A percentile compares a stretch with the other conserved stretches of the same genome.
These are phyloP conservation scores for Styphnolobium japonicum DNA, from an alignment of 306 rosid genomes.

Conservation along the genomic window DNA sequence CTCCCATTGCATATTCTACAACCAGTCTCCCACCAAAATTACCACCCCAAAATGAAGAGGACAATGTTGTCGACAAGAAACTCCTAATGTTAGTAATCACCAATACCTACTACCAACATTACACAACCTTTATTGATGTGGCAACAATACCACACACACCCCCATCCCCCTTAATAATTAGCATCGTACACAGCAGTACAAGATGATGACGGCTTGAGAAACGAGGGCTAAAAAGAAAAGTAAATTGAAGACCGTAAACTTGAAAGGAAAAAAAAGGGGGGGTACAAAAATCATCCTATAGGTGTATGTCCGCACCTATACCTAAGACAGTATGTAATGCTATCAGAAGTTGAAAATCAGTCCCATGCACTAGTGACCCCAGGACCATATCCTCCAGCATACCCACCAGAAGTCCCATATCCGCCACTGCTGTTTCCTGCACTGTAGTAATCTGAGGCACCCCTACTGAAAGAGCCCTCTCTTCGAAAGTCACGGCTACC, in stretches of 20 bases:
- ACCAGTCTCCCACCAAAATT: conserved; percentile 42
- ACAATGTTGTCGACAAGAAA: conserved; percentile 23
- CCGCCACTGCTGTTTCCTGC: conserved; percentile 54
- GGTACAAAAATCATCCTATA: conserved; percentile 20
- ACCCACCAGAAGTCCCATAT: conserved; percentile 58
- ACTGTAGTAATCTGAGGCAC: conserved; percentile 50
- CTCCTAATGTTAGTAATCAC: conserved; percentile 59
- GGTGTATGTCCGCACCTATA: conserved; percentile 37
- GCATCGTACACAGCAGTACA: neutral
- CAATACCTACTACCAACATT: conserved; percentile 49
- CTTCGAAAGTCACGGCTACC: conserved; percentile 80
- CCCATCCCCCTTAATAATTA: conserved; percentile 13
- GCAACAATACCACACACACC: conserved; percentile 34
- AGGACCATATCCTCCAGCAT: conserved; percentile 61
- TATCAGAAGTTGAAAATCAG: conserved; percentile 34
- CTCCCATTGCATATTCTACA: conserved; percentile 53
- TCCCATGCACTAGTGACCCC: conserved; percentile 78
- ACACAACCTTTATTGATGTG: conserved; percentile 50
- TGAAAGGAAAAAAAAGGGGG: conserved; percentile 10
- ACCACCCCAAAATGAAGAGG: conserved; percentile 24
- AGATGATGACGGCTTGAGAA: conserved; percentile 24
- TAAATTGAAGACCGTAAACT: conserved; percentile 20
- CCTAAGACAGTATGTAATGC: conserved; percentile 33
- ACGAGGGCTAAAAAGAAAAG: conserved; percentile 14
- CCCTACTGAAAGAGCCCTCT: conserved; percentile 56